These are phyloP conservation scores for Dioscorea zingiberensis DNA, from an alignment of 106 monocot species.

Conservation along the genomic window DNA sequence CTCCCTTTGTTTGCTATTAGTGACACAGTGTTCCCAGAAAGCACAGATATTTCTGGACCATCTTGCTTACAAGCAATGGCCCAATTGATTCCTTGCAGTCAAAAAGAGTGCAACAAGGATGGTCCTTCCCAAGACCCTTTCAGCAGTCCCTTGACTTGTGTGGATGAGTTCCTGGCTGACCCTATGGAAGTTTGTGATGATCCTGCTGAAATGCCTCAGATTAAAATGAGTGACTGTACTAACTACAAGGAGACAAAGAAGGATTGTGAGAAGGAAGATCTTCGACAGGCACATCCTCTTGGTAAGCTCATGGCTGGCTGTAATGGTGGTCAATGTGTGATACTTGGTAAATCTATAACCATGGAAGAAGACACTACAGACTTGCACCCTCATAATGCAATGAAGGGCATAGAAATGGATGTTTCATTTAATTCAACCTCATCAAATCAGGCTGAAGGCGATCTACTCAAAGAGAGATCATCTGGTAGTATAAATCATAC, in stretches of 20 bases:
- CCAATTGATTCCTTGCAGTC: slow-evolving; percentile 10
- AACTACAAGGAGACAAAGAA: slow-evolving; percentile 1
- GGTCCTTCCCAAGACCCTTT: slow-evolving; percentile 17
- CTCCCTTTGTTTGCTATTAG: background rate
- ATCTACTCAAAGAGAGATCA: background rate
- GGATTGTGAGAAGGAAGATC: slow-evolving; percentile 4
- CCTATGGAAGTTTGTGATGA: slow-evolving; percentile 25
- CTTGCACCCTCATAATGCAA: background rate
- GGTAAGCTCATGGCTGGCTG: slow-evolving; percentile 7
- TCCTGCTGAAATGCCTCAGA: slow-evolving; percentile 1
- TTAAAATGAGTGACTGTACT: background rate
- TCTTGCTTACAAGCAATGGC: background rate
- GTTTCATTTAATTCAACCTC: background rate
- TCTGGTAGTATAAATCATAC: background rate
- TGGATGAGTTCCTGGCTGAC: slow-evolving; percentile 35
- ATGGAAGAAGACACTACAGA: background rate
- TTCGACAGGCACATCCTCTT: background rate
- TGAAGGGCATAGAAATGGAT: background rate
- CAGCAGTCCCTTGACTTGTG: slow-evolving; percentile 22
- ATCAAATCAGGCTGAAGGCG: slow-evolving; percentile 10
- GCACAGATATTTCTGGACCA: background rate
- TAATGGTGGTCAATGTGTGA: too few relatives aligned
- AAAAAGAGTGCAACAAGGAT: slow-evolving; percentile 3
- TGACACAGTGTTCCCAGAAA: slow-evolving; percentile 1
- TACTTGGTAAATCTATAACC: too few relatives aligned